These are phyloP conservation scores for Triadica sebifera DNA, from an alignment of 345 rosid species.

Conservation along the genomic window DNA sequence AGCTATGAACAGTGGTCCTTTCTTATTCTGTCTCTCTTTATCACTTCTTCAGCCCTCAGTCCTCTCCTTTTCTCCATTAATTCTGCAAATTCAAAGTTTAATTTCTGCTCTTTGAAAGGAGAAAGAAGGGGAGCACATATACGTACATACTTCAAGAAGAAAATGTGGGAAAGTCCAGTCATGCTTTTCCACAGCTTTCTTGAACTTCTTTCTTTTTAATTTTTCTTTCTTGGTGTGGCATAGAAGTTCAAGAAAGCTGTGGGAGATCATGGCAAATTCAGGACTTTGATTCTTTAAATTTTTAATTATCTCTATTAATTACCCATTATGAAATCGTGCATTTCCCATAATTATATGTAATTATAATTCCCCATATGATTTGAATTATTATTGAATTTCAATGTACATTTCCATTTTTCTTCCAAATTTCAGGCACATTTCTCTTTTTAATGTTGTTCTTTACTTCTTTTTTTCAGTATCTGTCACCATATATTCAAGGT, in stretches of 20 bases:
- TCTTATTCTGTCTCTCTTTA: no score
- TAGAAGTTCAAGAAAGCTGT: conserved; percentile 38
- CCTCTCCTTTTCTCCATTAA: not conserved
- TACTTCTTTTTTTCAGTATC: no score
- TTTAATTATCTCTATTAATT: not conserved
- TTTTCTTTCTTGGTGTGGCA: not conserved
- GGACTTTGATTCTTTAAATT: conserved; percentile 13
- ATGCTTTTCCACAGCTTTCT: conserved; percentile 45
- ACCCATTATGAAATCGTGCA: no score
- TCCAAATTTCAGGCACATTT: no score
- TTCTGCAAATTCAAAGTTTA: not conserved
- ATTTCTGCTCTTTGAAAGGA: not conserved
- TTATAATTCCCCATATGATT: no score
- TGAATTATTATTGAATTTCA: not conserved
- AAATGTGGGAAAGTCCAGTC: conserved; percentile 23
- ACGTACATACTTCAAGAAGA: no score
- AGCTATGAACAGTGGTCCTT: not conserved
- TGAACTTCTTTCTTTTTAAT: conserved; percentile 32
- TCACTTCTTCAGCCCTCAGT: not conserved
- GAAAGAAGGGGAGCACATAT: no score
- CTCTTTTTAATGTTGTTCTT: no score
- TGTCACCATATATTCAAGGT: no score
- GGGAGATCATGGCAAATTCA: conserved; percentile 31
- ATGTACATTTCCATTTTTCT: no score
- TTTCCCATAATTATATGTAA: no score